Base-by-base conservation (phyloP, 441 rosid species). In the Viola pubescens region DNA sequence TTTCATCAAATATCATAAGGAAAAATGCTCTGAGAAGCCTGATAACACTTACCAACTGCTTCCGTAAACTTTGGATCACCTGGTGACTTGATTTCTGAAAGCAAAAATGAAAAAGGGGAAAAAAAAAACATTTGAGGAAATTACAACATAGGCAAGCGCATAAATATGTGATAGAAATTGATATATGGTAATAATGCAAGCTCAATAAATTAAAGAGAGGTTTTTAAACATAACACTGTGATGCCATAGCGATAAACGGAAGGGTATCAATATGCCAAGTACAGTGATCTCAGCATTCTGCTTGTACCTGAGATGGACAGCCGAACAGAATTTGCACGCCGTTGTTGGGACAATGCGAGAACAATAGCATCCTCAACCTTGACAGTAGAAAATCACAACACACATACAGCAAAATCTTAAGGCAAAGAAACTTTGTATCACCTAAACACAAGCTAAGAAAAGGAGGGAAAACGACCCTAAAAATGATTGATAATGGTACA, bases 291-390 rank as follows among this genome's bases (percentile, higher is more conserved):
- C 65, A 59, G 14, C 62, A 58, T 3, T 50, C 13, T 70, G 60
- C 52, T 61, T 73, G 59, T 51, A 89, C 98, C 98, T 56, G 89
- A 61, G 69, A 78, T 71, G 56, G 97, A 87, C 37, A 74, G 60
- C 67, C 98, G 79, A 55, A 70, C 62, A 70, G 88, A 73, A 75
- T 80, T 88, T 61, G 89, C 84, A 62, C 89, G 84, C 72, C 98
- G 73, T 64, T 84, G 95, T 65, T 85, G 94, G 48, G 94, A 81
- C 74, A 94, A 64, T 59, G 88, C 89, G 59, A 76, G 76, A 53
- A 88, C 85, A 68, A 94, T 82, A 53, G 91, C 83, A 68, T 79
- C 88, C 76, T 94, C 98, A 63, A 88, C 98, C 98, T 92, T 78
- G 26, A 72, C 51, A 55, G 54, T 59, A 62, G 46, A 37, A 37